These are phyloP conservation scores for Przewalskia tangutica DNA, from an alignment of 257 asterid genomes.

Conservation along the genomic window DNA sequence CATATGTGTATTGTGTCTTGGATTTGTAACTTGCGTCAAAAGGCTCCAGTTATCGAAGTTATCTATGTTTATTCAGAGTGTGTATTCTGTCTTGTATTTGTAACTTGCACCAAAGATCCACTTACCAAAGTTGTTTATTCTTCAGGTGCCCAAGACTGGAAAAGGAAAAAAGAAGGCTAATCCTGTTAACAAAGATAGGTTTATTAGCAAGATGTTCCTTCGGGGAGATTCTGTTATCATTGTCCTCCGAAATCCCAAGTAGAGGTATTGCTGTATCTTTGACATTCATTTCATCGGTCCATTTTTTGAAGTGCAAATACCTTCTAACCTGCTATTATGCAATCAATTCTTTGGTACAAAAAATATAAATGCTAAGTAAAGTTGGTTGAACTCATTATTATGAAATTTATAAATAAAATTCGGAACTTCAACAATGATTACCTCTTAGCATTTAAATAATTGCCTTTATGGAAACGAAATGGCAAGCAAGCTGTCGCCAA, in stretches of 20 bases:
- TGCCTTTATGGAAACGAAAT: background rate
- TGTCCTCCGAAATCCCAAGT: constrained; percentile 78
- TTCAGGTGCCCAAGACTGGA: constrained; percentile 66
- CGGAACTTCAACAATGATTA: background rate
- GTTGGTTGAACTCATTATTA: background rate
- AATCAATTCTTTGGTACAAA: background rate
- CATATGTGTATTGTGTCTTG: background rate
- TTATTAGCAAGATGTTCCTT: constrained; percentile 84
- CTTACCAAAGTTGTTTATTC: background rate
- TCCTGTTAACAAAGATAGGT: constrained; percentile 77
- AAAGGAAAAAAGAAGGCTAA: constrained; percentile 91
- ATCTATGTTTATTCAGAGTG: background rate
- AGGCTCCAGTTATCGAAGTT: background rate
- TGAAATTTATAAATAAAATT: background rate
- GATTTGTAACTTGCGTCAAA: background rate
- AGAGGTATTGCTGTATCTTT: constrained; percentile 24
- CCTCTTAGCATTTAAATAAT: background rate
- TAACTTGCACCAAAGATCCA: background rate
- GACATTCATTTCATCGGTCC: background rate
- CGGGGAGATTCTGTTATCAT: constrained; percentile 92
- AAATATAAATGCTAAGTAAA: background rate
- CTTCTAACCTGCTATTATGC: background rate
- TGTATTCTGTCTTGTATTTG: background rate
- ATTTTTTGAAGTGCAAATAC: background rate
- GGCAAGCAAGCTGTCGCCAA: background rate